Evolutionary conservation across 2,329 filamentous ascomycete genomes (phyloP).

Genomic region (Davidsoniella eucalypti): DNA sequence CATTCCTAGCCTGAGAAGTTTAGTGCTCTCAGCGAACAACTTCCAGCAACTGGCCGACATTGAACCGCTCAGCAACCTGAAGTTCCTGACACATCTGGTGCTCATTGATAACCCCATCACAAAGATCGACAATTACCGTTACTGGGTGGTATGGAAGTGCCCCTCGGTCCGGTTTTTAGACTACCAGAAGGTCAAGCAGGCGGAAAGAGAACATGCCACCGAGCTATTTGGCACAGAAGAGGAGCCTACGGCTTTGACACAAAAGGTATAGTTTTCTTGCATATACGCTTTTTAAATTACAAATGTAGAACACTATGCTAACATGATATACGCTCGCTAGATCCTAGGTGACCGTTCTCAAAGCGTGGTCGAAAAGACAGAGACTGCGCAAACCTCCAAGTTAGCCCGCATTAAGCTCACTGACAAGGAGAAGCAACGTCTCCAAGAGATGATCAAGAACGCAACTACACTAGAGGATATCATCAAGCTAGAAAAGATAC

Average conservation of each 20-base stretch:
- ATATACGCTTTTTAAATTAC: not conserved
- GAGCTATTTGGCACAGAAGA: constrained; percentile 71
- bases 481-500: constrained; percentile 72
- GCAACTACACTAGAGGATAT: constrained; percentile 86
- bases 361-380: constrained; percentile 32
- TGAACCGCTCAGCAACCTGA: constrained; percentile 57
- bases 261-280: constrained; percentile 34
- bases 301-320: not conserved
- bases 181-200: constrained; percentile 78
- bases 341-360: constrained; percentile 75
- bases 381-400: constrained; percentile 29
- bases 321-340: constrained; percentile 21
- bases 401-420: constrained; percentile 71
- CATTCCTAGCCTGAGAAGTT: constrained; percentile 64
- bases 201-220: constrained; percentile 57
- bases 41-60: constrained; percentile 73
- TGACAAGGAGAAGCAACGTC: constrained; percentile 68
- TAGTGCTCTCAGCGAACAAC: constrained; percentile 73
- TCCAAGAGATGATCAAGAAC: constrained; percentile 75
- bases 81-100: constrained; percentile 60
- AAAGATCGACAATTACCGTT: constrained; percentile 69
- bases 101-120: constrained; percentile 78
- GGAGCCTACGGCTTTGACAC: constrained; percentile 65
- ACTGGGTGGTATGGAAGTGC: constrained; percentile 78
- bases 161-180: constrained; percentile 80